Base-by-base conservation (phyloP, 768 basidiomycete species). In the Boletus sp. region DNA sequence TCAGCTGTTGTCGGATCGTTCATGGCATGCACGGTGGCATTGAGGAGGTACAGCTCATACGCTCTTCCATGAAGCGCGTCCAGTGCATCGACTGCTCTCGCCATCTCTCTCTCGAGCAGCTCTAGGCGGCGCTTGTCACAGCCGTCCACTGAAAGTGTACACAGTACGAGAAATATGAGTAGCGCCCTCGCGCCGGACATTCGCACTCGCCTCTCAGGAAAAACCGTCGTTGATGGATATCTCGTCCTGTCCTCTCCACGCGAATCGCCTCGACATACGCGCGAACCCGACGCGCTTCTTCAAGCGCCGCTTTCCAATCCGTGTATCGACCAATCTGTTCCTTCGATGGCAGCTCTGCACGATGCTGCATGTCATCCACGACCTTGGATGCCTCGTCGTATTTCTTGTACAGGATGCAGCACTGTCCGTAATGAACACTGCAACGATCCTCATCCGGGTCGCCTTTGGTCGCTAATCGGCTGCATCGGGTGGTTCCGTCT, bases 201-300 rank as follows among this genome's bases (percentile, higher is more conserved):
- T 24, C 24, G 24, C 24, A 58, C 66, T 12, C 39, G 65, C 73
- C 62, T 61, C 71, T 71, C 7, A 73, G 45, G 39, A 73, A 72
- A 57, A 74, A 75, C 4, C 73, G 64, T 15, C 46, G 58, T 9
- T 62, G 58, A 37, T 75, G 75, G 28, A 75, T 64, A 1, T 67
- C 59, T 30, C 72, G 57, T 0, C 75, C 75, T 1, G 58, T 56
- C 46, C 62, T 65, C 48, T 76, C 75, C 0, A 66, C 63, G 2
- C 73, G 63, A n/a, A 75, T 69, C 9, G 71, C 72, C 44, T 72
- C 67, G 10, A 74, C 53, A 50, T 75, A 76, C 35, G 55, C 42
- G 30, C 60, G 62, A 39, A 70, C 58, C 60, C 63, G 58, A 5
- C 60, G 61, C 2, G 56, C 59, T 33, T 71, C 66, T 20, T 69